Base-by-base conservation (phyloP, 192 early-diverging fungal genomes). In the Kickxella alabastrina region DNA sequence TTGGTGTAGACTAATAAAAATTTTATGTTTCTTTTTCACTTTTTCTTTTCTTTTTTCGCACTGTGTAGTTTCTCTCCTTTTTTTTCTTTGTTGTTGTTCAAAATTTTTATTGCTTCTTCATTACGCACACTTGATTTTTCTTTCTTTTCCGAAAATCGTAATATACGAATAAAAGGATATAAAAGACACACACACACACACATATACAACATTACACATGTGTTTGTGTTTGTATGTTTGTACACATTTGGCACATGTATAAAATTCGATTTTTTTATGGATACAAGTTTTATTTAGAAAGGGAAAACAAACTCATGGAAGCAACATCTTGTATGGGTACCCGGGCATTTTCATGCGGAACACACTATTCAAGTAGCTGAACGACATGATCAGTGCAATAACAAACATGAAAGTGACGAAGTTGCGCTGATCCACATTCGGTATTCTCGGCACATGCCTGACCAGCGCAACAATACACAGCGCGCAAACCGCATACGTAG, bases 291-390 rank as follows among this genome's bases (percentile, higher is more conserved):
- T n/a, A n/a, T n/a, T n/a, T n/a, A n/a, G n/a, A 32, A 32, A 24
- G 3, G 1, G 25, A 12, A 24, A 23, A 12, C 14, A n/a, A 36
- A 2, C 6, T 35, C 43, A 77, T 34, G 57, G 62, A 15, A 77
- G 56, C 15, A 77, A 54, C 57, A 77, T 52, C 46, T 43, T 61
- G 52, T 54, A 71, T 31, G 74, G 74, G 29, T 77, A 77, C 6
- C 57, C 62, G 4, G 62, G 54, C 57, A 70, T 70, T 57, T 77
- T 77, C 34, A 66, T 51, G 31, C 74, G 63, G 63, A 77, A 77
- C 25, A 77, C 67, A 43, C 63, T 71, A 63, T 70, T 70, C 47
- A 77, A 39, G 42, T 70, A 77, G 57, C 74, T 77, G 54, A 56
- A 70, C 21, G 52, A 53, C 40, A 68, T 27, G 37, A 77, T 35